Conservation (phyloP, 2,329 filamentous ascomycete species). For the Aspergillus brasiliensis region DNA sequence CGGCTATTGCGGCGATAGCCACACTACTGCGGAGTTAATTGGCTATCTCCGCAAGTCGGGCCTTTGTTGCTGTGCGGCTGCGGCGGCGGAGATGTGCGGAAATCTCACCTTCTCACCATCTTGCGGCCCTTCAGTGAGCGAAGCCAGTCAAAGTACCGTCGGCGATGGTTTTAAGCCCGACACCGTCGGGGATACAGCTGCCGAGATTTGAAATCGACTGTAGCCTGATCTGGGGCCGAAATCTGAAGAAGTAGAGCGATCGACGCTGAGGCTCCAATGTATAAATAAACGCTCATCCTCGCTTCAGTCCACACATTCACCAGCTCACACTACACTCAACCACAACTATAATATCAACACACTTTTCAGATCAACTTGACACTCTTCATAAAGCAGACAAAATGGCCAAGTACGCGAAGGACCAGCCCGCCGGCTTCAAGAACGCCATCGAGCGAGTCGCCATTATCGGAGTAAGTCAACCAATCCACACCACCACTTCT, state of each 20-base stretch:
- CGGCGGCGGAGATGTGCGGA: constrained; percentile 19
- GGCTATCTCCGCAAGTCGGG: constrained; percentile 12
- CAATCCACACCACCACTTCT: neutral
- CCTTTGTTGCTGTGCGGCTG: constrained; percentile 14
- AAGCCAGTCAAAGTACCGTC: too few species aligned
- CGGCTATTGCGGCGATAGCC: constrained; percentile 15
- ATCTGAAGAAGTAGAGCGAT: too few species aligned
- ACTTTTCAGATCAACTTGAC: too few species aligned
- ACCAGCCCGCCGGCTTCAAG: constrained; percentile 24
- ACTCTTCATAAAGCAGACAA: neutral
- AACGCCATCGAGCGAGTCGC: constrained; percentile 43
- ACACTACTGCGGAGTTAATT: constrained; percentile 19
- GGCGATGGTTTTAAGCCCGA: too few species aligned
- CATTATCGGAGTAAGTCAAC: constrained; percentile 40
- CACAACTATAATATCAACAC: too few species aligned
- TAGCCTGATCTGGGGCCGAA: too few species aligned
- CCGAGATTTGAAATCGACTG: too few species aligned
- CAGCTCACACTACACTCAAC: neutral
- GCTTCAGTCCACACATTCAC: neutral
- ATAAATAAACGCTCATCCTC: too few species aligned
- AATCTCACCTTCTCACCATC: neutral
- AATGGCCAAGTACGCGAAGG: constrained; percentile 29
- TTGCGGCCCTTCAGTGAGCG: too few species aligned
- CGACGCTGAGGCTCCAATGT: too few species aligned
- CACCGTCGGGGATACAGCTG: too few species aligned